Base-by-base conservation (phyloP, 2,329 filamentous ascomycete genomes). In the Bimuria novae-zelandiae region DNA sequence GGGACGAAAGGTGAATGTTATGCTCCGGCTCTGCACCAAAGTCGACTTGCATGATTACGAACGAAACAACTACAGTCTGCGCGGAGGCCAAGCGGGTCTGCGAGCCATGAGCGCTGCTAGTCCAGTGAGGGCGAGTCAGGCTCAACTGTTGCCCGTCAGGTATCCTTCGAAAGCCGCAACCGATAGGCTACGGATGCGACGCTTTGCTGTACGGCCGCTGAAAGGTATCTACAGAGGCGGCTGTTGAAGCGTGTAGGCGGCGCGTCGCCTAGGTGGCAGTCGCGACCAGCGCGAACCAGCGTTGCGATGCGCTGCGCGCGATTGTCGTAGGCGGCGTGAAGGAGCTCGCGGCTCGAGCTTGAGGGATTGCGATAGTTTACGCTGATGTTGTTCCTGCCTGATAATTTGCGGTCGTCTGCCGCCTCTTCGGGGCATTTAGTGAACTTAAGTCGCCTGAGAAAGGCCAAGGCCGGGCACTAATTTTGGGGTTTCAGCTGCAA, bases 21-120 rank as follows among this genome's bases (percentile, higher is more conserved):
- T 71, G 66, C 46, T 69, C 66, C 60, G 68, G 60, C 59, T 70
- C 68, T 62, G 64, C 62, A 61, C 64, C 64, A 63, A 67, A 74
- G 64, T 72, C 70, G 61, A 73, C 70, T 59, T 74, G 71, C 71
- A 74, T 73, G 65, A 59, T 69, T 65, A 49, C 60, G 56, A 55
- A 42, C 52, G 57, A 57, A 49, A 55, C 55, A 47, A 57, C 61
- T 58, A 59, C 57, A 56, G 60, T 62, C 57, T 63, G 51, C 54
- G 56, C 59, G 56, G 50, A 54, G 54, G 39, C 56, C 54, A 40
- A 59, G 59, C 59, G 56, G 44, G 61, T 72, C 67, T 69, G 64
- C 63, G 57, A 57, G 63, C 69, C 69, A 72, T 67, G 57, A 59
- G 63, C 56, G 52, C 53, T 54, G 48, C 45, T 49, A 44, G 52